Evolutionary conservation across 1,284 basidiomycete species (phyloP).

Genomic region (Tranzscheliella williamsii): DNA sequence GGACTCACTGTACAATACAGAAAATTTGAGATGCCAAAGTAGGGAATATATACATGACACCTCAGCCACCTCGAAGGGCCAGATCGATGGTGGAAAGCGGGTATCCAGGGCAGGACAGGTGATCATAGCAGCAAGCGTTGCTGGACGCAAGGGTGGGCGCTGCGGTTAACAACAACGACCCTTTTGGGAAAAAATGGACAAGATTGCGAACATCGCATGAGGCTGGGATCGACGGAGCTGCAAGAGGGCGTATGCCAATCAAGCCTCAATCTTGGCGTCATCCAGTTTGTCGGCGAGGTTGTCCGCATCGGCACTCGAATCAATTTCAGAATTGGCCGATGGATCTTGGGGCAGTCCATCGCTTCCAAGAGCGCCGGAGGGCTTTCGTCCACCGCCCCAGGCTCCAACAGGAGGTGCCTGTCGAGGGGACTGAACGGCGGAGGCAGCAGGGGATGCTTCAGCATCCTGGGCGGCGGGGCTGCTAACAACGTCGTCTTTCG

Average conservation of each 20-base stretch:
- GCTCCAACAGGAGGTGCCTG: slow-evolving; percentile 41
- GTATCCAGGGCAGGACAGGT: slow-evolving; percentile 16
- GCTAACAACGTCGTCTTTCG: slow-evolving; percentile 1
- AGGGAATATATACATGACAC: slow-evolving; percentile 11
- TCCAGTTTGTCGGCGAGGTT: slow-evolving; percentile 30
- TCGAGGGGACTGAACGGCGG: slow-evolving; percentile 16
- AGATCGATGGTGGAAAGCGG: slow-evolving; percentile 3
- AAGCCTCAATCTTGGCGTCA: slow-evolving; percentile 32
- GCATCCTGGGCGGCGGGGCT: slow-evolving; percentile 13
- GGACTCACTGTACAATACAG: not conserved
- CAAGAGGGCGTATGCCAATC: no score
- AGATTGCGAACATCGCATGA: no score
- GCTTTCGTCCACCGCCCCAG: slow-evolving; percentile 52
- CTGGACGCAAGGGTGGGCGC: not conserved
- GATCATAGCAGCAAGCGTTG: not conserved
- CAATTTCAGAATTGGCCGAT: slow-evolving; percentile 2
- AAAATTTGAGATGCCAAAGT: not conserved
- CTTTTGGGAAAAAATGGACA: no score
- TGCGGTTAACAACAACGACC: not conserved
- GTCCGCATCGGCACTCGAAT: slow-evolving; percentile 22
- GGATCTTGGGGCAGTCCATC: slow-evolving; percentile 10
- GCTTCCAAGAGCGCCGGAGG: slow-evolving; percentile 42
- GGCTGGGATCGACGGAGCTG: no score
- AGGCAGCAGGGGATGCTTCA: slow-evolving; percentile 5
- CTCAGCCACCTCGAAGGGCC: not conserved